A percentile compares a stretch with the other conserved stretches of the same genome.
Evolutionary conservation across 1,284 basidiomycete genomes (phyloP).

Genomic region (Inonotus obliquus): DNA sequence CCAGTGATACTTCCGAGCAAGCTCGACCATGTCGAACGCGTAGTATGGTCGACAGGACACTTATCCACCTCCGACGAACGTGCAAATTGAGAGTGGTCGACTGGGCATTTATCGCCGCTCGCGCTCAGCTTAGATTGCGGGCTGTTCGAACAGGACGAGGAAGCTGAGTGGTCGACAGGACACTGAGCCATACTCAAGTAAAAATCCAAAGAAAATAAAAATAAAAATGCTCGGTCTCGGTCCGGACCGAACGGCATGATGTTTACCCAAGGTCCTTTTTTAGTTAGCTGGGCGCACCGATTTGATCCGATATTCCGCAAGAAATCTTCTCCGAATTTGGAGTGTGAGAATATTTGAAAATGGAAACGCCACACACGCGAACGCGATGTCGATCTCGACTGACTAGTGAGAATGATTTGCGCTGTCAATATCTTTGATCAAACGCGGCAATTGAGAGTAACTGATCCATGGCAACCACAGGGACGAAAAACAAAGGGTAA

Average conservation of each 20-base stretch:
- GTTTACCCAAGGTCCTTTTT: not conserved
- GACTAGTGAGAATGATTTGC: not conserved
- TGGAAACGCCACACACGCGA: not conserved
- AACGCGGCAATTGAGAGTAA: not conserved
- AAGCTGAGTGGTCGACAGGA: constrained; percentile 22
- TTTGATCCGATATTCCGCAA: no score
- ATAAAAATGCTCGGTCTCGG: no score
- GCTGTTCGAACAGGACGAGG: not conserved
- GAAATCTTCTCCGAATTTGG: not conserved
- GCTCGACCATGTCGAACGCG: constrained; percentile 44
- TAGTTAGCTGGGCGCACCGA: no score
- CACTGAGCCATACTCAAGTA: constrained; percentile 12
- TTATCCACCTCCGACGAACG: constrained; percentile 24
- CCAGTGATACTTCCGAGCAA: not conserved
- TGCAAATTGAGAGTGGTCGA: constrained; percentile 31
- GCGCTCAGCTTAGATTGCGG: not conserved
- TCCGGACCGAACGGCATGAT: not conserved
- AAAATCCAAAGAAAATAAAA: not conserved
- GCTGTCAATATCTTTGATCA: constrained; percentile 2
- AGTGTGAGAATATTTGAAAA: not conserved
- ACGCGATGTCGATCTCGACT: not conserved
- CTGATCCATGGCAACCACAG: not conserved
- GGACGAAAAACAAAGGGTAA: no score
- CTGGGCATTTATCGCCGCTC: constrained; percentile 57
- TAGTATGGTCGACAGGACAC: constrained; percentile 45